Evolutionary conservation across 2,329 filamentous ascomycete genomes (phyloP).

Genomic region (Diaporthe vexans): DNA sequence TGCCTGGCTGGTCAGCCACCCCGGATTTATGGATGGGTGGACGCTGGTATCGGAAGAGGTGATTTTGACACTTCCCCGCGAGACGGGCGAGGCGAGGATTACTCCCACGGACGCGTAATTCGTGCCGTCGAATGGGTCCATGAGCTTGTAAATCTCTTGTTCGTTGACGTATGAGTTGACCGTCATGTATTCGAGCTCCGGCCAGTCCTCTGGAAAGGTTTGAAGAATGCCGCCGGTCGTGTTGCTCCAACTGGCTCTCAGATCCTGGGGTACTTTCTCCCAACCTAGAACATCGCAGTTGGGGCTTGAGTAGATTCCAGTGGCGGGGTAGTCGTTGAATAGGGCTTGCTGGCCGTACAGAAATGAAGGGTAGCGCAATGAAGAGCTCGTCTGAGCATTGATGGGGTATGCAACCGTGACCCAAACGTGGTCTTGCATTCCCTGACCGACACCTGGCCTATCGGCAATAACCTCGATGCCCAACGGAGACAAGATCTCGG

Average conservation of each 20-base stretch:
- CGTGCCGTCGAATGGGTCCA: conserved; percentile 6
- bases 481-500: conserved; percentile 55
- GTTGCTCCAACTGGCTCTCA: background rate
- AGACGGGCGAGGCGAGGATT: conserved; percentile 5
- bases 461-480: conserved; percentile 59
- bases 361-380: background rate
- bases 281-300: conserved; percentile 15
- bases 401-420: background rate
- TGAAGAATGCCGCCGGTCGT: background rate
- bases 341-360: conserved; percentile 1
- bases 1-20: conserved; percentile 49
- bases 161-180: conserved; percentile 1
- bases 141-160: background rate
- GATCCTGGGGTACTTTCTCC: conserved; percentile 12
- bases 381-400: conserved; percentile 4
- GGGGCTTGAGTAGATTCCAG: conserved; percentile 23
- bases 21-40: conserved; percentile 54
- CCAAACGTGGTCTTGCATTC: conserved; percentile 60
- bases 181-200: conserved; percentile 30
- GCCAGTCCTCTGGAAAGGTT: conserved; percentile 23
- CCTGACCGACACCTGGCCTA: conserved; percentile 61
- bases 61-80: conserved; percentile 30
- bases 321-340: conserved; percentile 1
- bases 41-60: conserved; percentile 2
- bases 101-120: conserved; percentile 23